Conservation (phyloP, 2,329 filamentous ascomycete species). For the Xylariaceae sp. region DNA sequence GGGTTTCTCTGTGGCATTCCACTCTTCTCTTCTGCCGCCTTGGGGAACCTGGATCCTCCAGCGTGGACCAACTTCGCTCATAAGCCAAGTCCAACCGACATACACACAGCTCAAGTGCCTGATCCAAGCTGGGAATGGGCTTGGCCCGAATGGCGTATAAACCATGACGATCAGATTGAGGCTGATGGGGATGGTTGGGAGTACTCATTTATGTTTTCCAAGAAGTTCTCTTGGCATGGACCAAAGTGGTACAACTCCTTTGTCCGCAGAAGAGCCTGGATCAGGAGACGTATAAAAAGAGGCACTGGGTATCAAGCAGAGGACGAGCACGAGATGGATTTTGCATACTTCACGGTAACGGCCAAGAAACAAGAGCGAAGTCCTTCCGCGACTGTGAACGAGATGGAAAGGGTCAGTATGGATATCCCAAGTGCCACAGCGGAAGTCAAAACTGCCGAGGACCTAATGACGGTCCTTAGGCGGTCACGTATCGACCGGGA, state of each 20-base stretch:
- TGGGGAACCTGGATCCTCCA: constrained; percentile 83
- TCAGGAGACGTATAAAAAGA: constrained; percentile 77
- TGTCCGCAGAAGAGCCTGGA: constrained; percentile 88
- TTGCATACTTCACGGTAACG: constrained; percentile 81
- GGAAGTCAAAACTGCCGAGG: constrained; percentile 67
- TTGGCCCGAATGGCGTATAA: constrained; percentile 69
- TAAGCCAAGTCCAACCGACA: constrained; percentile 67
- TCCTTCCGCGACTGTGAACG: constrained; percentile 47
- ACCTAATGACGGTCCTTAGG: constrained; percentile 72
- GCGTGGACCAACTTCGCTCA: constrained; percentile 80
- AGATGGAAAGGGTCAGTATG: constrained; percentile 40
- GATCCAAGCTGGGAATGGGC: constrained; percentile 96
- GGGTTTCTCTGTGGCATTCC: constrained; percentile 87
- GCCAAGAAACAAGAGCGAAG: constrained; percentile 49
- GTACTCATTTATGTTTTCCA: constrained; percentile 87
- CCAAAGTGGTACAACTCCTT: constrained; percentile 94
- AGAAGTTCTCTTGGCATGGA: constrained; percentile 82
- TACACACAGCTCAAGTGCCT: constrained; percentile 87
- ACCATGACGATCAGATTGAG: constrained; percentile 73
- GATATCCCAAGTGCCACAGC: constrained; percentile 46
- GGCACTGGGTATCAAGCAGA: constrained; percentile 49
- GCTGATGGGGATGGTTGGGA: constrained; percentile 91
- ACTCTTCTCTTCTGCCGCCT: constrained; percentile 84
- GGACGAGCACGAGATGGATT: constrained; percentile 70
- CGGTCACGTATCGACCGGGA: constrained; percentile 83